Base-by-base conservation (phyloP, 768 basidiomycete species). In the Hericium alpestre region DNA sequence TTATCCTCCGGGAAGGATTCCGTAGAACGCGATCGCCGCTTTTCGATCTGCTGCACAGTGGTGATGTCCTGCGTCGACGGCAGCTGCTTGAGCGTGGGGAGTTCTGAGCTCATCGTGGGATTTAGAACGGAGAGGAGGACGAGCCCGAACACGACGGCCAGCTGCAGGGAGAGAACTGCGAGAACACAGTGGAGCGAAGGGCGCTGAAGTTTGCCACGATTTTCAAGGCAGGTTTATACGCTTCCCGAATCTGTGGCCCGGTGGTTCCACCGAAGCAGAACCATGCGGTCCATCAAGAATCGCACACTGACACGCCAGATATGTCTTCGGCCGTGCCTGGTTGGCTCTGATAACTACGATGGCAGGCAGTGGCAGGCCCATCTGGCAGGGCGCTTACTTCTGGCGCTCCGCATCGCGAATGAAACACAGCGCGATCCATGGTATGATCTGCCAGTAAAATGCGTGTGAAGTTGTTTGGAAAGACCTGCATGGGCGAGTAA, bases 1-100 rank as follows among this genome's bases (percentile, higher is more conserved):
- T 69, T 67, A 63, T 65, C 64, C 52, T 68, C 68, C 15, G 58
- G 38, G 57, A 63, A 51, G 18, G 63, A 65, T n/a, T 54, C 60
- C 47, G 56, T 55, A 51, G 64, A 64, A 43, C 47, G 62, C 7
- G 69, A 67, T 11, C 59, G 18, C 61, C 64, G 66, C 56, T 65
- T 64, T 22, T 58, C 59, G 23, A 53, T 27, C 54, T 52, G 22
- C 53, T 40, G 40, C 37, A 51, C 57, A 47, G 39, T 54, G n/a
- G 58, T 57, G 43, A 53, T n/a, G 32, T 18, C 37, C 9, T 20
- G 38, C 32, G 52, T 37, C 54, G 54, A 16, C 22, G 54, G 49
- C 20, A 51, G 16, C 41, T 41, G 40, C 43, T 54, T 41, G 39
- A 47, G 13, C 18, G 54, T 27, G 43, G 39, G 43, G 41, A 43